A percentile compares a stretch with the other conserved stretches of the same genome.
phyloP scores from a whole-genome alignment of 2,329 filamentous ascomycete genomes.

The Nothophoma quercina region DNA sequence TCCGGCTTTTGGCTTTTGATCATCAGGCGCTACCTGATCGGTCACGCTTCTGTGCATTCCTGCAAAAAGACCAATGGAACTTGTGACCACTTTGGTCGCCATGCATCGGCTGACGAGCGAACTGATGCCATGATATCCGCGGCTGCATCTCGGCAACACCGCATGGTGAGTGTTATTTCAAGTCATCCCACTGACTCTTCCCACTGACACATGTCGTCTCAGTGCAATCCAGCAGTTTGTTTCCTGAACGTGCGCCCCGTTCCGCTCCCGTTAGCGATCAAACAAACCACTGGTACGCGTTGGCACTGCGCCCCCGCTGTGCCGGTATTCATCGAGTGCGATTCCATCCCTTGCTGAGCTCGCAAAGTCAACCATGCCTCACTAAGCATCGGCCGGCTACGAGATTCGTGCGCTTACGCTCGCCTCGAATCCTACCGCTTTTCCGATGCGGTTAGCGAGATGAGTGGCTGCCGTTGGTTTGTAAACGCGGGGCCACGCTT shows the following conservation, averaged over 20 bases:
- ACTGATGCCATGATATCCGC: conserved; percentile 24
- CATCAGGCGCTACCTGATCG: conserved; percentile 21
- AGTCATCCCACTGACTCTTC: not conserved
- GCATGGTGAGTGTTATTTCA: not conserved
- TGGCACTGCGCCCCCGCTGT: conserved; percentile 24
- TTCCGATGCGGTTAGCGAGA: conserved; percentile 25
- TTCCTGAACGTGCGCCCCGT: conserved; percentile 33
- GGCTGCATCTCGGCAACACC: conserved; percentile 22
- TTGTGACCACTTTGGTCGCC: conserved; percentile 12
- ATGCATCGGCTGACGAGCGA: conserved; percentile 18
- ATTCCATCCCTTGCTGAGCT: conserved; percentile 16
- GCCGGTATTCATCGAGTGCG: conserved; percentile 19
- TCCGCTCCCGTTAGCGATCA: conserved; percentile 38
- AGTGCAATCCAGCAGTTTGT: conserved; percentile 26
- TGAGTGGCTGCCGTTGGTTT: conserved; percentile 18
- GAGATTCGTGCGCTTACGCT: conserved; percentile 20
- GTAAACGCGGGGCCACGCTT: conserved; percentile 33
- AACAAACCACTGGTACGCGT: conserved; percentile 27
- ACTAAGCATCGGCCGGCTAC: conserved; percentile 19
- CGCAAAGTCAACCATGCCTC: conserved; percentile 12
- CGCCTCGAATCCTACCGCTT: conserved; percentile 27
- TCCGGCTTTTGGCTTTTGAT: conserved; percentile 17
- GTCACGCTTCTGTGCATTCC: conserved; percentile 37
- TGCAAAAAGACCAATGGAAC: conserved; percentile 33
- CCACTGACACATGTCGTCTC: conserved; percentile 15